Percentiles rank a stretch among this genome's conserved stretches.
These are phyloP conservation scores for Orbilia brochopaga DNA, from an alignment of 2,329 filamentous ascomycete species.

Conservation along the genomic window DNA sequence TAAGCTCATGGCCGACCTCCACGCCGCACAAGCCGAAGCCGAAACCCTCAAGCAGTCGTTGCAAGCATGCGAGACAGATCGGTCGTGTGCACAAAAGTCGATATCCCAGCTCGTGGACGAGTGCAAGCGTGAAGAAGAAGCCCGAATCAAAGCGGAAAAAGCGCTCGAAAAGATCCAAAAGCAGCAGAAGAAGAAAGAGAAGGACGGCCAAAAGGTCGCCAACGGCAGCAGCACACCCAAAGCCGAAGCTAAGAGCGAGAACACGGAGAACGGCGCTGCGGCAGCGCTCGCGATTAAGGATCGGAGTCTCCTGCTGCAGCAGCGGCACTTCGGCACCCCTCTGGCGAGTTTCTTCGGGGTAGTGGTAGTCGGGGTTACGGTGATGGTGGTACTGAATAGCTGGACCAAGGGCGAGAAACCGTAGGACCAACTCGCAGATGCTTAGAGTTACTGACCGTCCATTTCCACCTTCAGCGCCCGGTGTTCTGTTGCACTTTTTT, in stretches of 20 bases:
- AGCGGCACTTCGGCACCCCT: slow-evolving; percentile 66
- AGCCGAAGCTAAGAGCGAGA: slow-evolving; percentile 58
- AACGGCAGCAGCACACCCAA: slow-evolving; percentile 62
- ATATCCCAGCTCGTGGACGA: slow-evolving; percentile 33
- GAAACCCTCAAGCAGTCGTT: slow-evolving; percentile 32
- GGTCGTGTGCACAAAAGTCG: slow-evolving; percentile 30
- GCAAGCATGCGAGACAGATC: slow-evolving; percentile 35
- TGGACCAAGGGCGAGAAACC: slow-evolving; percentile 69
- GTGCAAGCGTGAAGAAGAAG: slow-evolving; percentile 37
- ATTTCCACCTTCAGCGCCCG: slow-evolving; percentile 7
- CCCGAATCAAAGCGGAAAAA: slow-evolving; percentile 38
- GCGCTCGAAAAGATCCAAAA: slow-evolving; percentile 54
- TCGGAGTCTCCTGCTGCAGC: slow-evolving; percentile 51
- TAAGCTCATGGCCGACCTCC: slow-evolving; percentile 41
- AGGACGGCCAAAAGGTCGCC: slow-evolving; percentile 59
- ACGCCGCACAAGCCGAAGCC: slow-evolving; percentile 33
- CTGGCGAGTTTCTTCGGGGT: slow-evolving; percentile 84
- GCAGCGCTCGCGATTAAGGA: slow-evolving; percentile 55
- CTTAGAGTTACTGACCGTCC: slow-evolving; percentile 1
- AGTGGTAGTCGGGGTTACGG: slow-evolving; percentile 77
- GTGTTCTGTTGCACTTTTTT: slow-evolving; percentile 4
- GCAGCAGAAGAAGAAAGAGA: slow-evolving; percentile 52
- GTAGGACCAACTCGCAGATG: slow-evolving; percentile 32
- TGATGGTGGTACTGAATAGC: slow-evolving; percentile 86
- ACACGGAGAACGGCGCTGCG: slow-evolving; percentile 58